Evolutionary conservation across 2,329 filamentous ascomycete species (phyloP).

Genomic region (Sarocladiaceae sp.): DNA sequence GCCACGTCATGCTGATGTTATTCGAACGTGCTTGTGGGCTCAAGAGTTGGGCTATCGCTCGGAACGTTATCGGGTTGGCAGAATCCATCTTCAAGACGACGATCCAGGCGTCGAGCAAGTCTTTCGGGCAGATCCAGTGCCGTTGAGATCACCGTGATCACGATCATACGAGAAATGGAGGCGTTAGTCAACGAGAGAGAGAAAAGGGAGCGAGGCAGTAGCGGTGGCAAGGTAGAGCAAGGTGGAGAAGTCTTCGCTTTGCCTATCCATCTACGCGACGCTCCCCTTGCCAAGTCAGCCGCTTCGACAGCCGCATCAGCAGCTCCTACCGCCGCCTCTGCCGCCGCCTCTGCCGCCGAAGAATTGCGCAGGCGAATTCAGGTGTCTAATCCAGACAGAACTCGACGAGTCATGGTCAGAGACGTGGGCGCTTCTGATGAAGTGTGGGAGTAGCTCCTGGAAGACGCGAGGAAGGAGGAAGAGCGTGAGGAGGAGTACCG

Average conservation of each 20-base stretch:
- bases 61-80: conserved; percentile 52
- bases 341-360: conserved; percentile 8
- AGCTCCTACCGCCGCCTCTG: background rate
- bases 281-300: background rate
- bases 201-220: conserved; percentile 1
- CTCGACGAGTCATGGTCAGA: conserved; percentile 22
- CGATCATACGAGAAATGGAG: conserved; percentile 15
- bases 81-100: conserved; percentile 40
- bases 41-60: conserved; percentile 54
- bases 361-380: conserved; percentile 10
- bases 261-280: background rate
- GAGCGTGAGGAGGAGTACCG: conserved; percentile 31
- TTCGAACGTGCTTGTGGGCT: conserved; percentile 37
- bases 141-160: conserved; percentile 14
- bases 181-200: conserved; percentile 18
- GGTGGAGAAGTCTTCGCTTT: background rate
- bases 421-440: conserved; percentile 54
- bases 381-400: conserved; percentile 12
- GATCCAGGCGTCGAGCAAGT: conserved; percentile 13
- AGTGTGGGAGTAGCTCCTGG: conserved; percentile 54
- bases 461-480: conserved; percentile 35
- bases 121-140: background rate
- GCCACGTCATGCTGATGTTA: conserved; percentile 11
- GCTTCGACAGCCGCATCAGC: background rate
- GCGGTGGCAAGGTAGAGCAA: background rate